A percentile compares a stretch with the other conserved stretches of the same genome.
Conservation (phyloP, 2,329 filamentous ascomycete species). For the Xylaria hypoxylon region DNA sequence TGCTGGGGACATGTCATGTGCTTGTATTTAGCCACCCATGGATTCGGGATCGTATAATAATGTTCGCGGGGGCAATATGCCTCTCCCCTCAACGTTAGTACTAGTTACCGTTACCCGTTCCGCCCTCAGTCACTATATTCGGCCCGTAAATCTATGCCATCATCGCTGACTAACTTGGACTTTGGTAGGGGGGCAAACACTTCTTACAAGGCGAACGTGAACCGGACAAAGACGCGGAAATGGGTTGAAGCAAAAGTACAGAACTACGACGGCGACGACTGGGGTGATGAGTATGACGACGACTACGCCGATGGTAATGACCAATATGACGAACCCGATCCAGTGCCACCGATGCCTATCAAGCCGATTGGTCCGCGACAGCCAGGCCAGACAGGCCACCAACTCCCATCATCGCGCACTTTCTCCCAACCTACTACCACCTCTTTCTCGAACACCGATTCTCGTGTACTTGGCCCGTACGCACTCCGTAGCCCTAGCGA, state of each 20-base stretch:
- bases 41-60: conserved; percentile 43
- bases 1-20: conserved; percentile 19
- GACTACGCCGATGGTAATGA: conserved; percentile 71
- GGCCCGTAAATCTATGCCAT: not conserved
- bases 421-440: conserved; percentile 44
- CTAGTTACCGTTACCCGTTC: not conserved
- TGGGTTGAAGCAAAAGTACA: conserved; percentile 91
- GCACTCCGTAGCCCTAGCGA: conserved; percentile 44
- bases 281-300: conserved; percentile 79
- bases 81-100: conserved; percentile 38
- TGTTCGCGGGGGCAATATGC: conserved; percentile 38
- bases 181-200: conserved; percentile 16
- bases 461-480: conserved; percentile 39
- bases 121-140: not conserved
- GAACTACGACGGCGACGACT: conserved; percentile 93
- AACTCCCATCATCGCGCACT: conserved; percentile 44
- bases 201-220: conserved; percentile 84
- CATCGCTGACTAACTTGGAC: conserved; percentile 20
- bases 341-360: conserved; percentile 44
- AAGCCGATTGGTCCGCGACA: conserved; percentile 58
- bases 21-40: conserved; percentile 32
- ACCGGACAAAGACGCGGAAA: conserved; percentile 89
- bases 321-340: conserved; percentile 56
- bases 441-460: conserved; percentile 29
- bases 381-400: conserved; percentile 50